Evolutionary conservation across 2,329 filamentous ascomycete genomes (phyloP).

Genomic region (Metarhizium album): DNA sequence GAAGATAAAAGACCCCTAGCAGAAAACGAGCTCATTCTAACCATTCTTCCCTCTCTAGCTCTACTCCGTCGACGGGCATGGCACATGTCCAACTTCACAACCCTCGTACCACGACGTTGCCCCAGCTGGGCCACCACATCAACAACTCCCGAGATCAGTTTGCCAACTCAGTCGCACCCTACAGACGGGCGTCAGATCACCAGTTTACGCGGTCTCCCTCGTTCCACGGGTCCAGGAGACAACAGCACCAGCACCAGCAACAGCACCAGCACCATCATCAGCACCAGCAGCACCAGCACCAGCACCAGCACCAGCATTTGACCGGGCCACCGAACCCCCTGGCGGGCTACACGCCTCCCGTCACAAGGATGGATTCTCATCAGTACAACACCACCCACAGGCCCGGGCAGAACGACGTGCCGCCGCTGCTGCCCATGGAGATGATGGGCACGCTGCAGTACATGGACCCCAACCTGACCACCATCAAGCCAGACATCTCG

Average conservation of each 20-base stretch:
- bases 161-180: constrained; percentile 38
- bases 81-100: constrained; percentile 39
- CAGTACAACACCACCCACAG: constrained; percentile 28
- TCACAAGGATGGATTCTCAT: constrained; percentile 38
- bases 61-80: constrained; percentile 42
- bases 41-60: constrained; percentile 26
- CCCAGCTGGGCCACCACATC: constrained; percentile 37
- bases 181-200: constrained; percentile 38
- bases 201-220: constrained; percentile 41
- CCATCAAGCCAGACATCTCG: constrained; percentile 61
- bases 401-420: constrained; percentile 28
- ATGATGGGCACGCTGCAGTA: constrained; percentile 52
- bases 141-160: constrained; percentile 44
- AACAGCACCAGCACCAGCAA: too few relatives aligned
- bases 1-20: too few relatives aligned
- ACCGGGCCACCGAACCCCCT: constrained; percentile 41
- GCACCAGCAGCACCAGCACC: too few relatives aligned
- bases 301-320: too few relatives aligned
- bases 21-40: too few relatives aligned
- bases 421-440: constrained; percentile 40
- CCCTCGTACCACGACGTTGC: constrained; percentile 36
- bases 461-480: constrained; percentile 33
- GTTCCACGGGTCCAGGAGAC: constrained; percentile 37
- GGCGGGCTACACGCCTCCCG: constrained; percentile 31
- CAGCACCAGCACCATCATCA: too few relatives aligned